Evolutionary conservation across 108 stramenopile species (phyloP), one percentile per base, ranked within the genome.

Genomic region (Chaetoceros muelleri): DNA sequence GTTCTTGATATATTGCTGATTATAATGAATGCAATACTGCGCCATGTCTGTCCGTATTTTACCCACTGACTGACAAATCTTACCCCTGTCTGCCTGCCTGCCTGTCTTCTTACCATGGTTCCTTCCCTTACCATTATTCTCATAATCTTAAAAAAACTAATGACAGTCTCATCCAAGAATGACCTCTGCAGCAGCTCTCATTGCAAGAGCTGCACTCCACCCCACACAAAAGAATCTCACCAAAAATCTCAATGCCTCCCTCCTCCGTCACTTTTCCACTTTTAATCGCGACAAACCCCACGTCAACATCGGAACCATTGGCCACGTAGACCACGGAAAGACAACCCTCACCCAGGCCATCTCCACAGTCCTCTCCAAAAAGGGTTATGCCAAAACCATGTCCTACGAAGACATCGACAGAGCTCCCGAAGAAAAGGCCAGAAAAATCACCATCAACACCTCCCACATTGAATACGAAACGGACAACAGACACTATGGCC

Each of bases 291-390:
- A 67, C 66, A 97, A 98, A 73, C 96, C 96, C 21, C 96, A 98
- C 76, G 87, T 96, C 10, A 98, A 98, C 74, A 95, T 99, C 58
- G 98, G 98, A 31, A 99, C 98, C 60, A 99, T 99, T 63, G 98
- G 98, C 48, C 96, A 99, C 61, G 96, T 97, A 69, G 98, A 99
- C 76, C 98, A 99, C 79, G 98, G 98, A 60, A 99, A 99, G 70
- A 99, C 98, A 45, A 99, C 98, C 5, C 75, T 99, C 48, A 99
- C 98, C 20, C 96, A 97, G 61, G 98, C 98, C 55, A 99, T 99
- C 70, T 95, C 97, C 70, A 94, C 85, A 69, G 97, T 99, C 48
- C 75, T 99, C 45, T 65, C 78, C 28, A 95, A 97, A 61, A 92
- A 78, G 70, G 92, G 93, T 44, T 76, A 73, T 73, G 79, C 82